A percentile compares a stretch with the other conserved stretches of the same genome.
Conservation (phyloP, 176 grass and related monocot genomes). For the Poa annua region DNA sequence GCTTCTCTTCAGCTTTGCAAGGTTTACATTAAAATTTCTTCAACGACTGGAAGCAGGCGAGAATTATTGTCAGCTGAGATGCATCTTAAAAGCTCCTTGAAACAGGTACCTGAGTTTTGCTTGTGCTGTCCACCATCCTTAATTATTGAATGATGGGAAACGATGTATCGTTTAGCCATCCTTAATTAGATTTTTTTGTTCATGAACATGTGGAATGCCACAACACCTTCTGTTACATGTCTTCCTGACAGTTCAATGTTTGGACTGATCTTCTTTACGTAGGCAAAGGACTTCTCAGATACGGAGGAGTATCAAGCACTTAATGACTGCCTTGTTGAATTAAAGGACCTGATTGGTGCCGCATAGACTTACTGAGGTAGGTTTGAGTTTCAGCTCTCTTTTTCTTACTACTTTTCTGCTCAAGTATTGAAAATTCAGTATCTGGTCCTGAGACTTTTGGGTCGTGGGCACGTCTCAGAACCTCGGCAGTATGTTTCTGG, state of each 20-base stretch:
- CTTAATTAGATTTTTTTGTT: not conserved
- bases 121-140: not conserved
- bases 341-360: conserved; percentile 53
- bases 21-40: conserved; percentile 78
- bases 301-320: conserved; percentile 66
- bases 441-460: not conserved
- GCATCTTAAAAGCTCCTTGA: conserved; percentile 86
- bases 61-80: conserved; percentile 84
- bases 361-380: conserved; percentile 32
- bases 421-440: not conserved
- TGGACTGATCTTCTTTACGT: conserved; percentile 30
- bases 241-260: conserved; percentile 24
- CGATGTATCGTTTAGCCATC: not conserved
- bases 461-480: not conserved
- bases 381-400: not conserved
- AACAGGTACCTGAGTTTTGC: conserved; percentile 57
- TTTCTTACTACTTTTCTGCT: not conserved
- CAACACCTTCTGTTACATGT: not conserved
- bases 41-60: conserved; percentile 57
- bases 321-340: conserved; percentile 60
- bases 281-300: conserved; percentile 69
- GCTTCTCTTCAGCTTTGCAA: conserved; percentile 79
- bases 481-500: not conserved
- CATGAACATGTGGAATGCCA: not conserved
- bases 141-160: not conserved